Evolutionary conservation across 768 basidiomycete genomes (phyloP).

Genomic region (Podaxis sp.): DNA sequence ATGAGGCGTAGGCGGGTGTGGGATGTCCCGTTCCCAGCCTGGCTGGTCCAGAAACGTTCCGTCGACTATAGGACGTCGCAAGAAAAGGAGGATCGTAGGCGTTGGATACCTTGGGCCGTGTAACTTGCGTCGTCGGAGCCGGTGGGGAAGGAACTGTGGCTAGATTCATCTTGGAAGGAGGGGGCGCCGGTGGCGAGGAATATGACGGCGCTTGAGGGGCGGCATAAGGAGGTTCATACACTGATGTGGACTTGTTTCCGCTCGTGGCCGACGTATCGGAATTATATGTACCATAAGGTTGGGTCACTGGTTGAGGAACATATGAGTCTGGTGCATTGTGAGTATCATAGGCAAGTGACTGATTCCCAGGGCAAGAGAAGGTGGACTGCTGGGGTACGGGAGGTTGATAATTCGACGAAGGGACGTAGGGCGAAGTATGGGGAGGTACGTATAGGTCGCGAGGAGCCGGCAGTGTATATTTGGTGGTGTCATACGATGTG

Average conservation of each 20-base stretch:
- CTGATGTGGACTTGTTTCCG: neutral
- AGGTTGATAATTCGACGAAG: conserved; percentile 12
- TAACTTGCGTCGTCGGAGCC: conserved; percentile 38
- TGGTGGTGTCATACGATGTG: neutral
- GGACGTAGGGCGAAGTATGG: conserved; percentile 16
- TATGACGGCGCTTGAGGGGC: conserved; percentile 22
- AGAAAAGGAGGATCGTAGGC: conserved; percentile 79
- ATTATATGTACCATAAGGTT: neutral
- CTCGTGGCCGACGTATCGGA: conserved; percentile 6
- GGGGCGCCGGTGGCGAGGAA: conserved; percentile 19
- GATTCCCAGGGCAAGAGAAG: neutral
- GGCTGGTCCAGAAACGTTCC: conserved; percentile 11
- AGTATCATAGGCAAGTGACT: conserved; percentile 1
- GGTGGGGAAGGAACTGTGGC: conserved; percentile 12
- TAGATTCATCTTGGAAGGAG: conserved; percentile 10
- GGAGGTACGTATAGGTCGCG: conserved; percentile 32
- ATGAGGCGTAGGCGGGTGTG: conserved; percentile 17
- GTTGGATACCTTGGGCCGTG: conserved; percentile 60
- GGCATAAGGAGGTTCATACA: conserved; percentile 4
- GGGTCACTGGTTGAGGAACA: conserved; percentile 5
- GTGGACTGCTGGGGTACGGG: neutral
- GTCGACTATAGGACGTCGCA: conserved; percentile 25
- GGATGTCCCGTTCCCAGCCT: neutral
- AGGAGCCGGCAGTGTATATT: conserved; percentile 8
- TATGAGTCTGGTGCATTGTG: conserved; percentile 16